Evolutionary conservation across 2,329 filamentous ascomycete species (phyloP), one percentile per base, ranked within the genome.

Genomic region (Arthrobotrys megalospora): DNA sequence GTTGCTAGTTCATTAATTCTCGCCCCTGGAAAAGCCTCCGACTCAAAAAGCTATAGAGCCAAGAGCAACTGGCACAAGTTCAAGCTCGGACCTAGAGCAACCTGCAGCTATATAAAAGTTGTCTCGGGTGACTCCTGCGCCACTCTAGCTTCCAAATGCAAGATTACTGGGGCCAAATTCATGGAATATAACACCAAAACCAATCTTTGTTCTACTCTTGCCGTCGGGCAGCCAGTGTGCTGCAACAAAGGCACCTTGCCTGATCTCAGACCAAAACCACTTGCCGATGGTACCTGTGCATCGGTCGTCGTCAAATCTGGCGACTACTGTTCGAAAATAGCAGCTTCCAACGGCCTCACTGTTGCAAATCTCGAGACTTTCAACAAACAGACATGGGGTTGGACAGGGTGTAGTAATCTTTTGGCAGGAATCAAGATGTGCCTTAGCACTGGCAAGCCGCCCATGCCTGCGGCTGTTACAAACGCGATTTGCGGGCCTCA

Each of bases 301-400:
- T 80, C 81, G 3, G 84, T 86, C 73, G 80, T 69, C 0, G 82
- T 86, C 19, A 76, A 82, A 60, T 55, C 77, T 0, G 82, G 81
- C 0, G 85, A 86, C 36, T 80, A 73, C 0, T 87, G 86, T 79
- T 79, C 77, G 32, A 63, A 1, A 4, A 81, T 87, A 0, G 82
- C 83, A 0, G 80, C 79, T 1, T 60, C 71, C 19, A 66, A 80
- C 63, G 68, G 76, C 6, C 58, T 83, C 12, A 82, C 70, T 0
- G 45, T 67, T 8, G 43, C 65, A 2, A 50, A 79, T 0, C 79
- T 82, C 19, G 80, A 80, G 38, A 24, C 43, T 1, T 81, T 71
- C 11, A 86, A 86, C 81, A 84, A 83, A 65, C 81, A 84, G 53
- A 85, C 84, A 0, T 86, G 85, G 84, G 84, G 83, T 0, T 86